A percentile compares a stretch with the other conserved stretches of the same genome.
These are phyloP conservation scores for Solanum lycopersicoides DNA, from an alignment of 257 asterid species.

Conservation along the genomic window DNA sequence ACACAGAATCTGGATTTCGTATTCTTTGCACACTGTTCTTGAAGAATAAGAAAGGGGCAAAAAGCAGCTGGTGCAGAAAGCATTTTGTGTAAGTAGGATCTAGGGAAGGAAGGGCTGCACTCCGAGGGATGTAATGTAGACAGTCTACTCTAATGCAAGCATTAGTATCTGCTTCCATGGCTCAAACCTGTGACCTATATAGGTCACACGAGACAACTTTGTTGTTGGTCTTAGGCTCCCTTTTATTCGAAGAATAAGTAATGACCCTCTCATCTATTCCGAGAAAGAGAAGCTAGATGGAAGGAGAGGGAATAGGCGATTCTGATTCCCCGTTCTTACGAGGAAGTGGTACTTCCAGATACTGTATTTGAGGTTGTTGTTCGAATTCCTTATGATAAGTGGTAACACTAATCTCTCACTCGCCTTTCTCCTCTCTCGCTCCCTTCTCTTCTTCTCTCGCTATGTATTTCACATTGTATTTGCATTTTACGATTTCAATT, in stretches of 20 bases:
- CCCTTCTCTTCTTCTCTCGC: neutral
- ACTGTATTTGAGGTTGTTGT: too few relatives aligned
- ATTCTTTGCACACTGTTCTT: neutral
- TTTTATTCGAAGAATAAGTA: neutral
- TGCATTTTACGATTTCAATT: neutral
- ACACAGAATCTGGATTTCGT: neutral
- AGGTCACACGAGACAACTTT: neutral
- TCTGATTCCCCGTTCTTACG: too few relatives aligned
- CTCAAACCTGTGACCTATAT: neutral
- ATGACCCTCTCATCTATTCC: neutral
- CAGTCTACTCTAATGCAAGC: neutral
- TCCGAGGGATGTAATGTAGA: neutral
- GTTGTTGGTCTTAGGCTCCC: neutral
- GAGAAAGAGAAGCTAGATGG: neutral
- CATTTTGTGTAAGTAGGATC: neutral
- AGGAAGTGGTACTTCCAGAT: too few relatives aligned
- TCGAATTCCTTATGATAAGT: neutral
- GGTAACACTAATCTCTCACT: neutral
- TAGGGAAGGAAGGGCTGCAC: neutral
- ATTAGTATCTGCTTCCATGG: fast-evolving
- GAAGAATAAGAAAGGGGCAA: neutral
- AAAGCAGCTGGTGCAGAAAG: neutral
- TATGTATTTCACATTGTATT: neutral
- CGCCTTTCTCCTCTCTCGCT: neutral
- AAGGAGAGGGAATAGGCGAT: too few relatives aligned